Conservation (phyloP, 257 asterid genomes). For the Salvia rosmarinus region DNA sequence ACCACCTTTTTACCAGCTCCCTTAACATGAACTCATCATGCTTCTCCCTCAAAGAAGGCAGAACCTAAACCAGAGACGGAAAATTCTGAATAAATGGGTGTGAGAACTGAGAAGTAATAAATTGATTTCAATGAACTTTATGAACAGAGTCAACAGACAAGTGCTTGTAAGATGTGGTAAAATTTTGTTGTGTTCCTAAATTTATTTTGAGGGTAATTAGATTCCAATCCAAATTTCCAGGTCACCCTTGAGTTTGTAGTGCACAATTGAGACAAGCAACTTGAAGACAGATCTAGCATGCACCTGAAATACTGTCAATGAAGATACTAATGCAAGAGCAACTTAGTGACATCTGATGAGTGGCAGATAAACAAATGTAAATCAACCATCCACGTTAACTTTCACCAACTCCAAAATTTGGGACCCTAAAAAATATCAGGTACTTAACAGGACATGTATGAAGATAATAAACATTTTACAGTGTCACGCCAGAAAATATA, state of each 20-base stretch:
- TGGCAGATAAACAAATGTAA: not conserved
- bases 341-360: constrained; percentile 9
- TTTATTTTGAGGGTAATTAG: constrained; percentile 12
- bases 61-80: constrained; percentile 50
- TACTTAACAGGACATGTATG: constrained; percentile 13
- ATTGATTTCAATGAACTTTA: constrained; percentile 6
- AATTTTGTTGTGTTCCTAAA: not conserved
- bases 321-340: not conserved
- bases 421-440: not conserved
- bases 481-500: constrained; percentile 10
- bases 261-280: constrained; percentile 4
- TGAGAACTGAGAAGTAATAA: constrained; percentile 25
- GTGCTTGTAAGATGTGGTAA: constrained; percentile 17
- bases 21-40: constrained; percentile 92
- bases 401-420: constrained; percentile 5
- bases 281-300: not conserved
- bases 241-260: constrained; percentile 10
- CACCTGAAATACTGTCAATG: not conserved
- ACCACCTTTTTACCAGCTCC: constrained; percentile 92
- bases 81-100: constrained; percentile 21
- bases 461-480: not conserved
- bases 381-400: constrained; percentile 17
- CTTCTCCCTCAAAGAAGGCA: constrained; percentile 86
- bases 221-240: not conserved
- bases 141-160: not conserved